Percentiles rank a stretch among this genome's conserved stretches.
These are phyloP conservation scores for Penicillium samsonianum DNA, from an alignment of 495 filamentous ascomycete genomes.

Conservation along the genomic window DNA sequence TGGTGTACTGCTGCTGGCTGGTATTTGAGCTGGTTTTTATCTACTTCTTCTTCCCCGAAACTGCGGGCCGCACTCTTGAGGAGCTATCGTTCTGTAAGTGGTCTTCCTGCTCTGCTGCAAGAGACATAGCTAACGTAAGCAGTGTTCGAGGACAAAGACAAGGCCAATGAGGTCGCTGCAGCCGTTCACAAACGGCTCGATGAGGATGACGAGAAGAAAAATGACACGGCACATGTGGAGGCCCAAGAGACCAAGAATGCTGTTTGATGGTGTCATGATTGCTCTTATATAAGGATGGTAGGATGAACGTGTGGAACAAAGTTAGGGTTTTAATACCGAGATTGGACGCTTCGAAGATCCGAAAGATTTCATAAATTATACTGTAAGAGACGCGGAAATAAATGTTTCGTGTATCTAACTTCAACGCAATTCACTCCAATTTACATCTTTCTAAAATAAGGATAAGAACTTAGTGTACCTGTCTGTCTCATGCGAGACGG, in stretches of 20 bases:
- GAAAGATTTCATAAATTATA: too few relatives aligned
- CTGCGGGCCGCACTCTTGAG: constrained; percentile 60
- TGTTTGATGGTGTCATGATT: constrained; percentile 13
- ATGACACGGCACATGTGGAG: constrained; percentile 18
- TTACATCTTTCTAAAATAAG: too few relatives aligned
- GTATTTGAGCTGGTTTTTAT: constrained; percentile 58
- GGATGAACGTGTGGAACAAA: constrained; percentile 1
- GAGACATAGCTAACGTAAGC: constrained; percentile 11
- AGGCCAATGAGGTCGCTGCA: constrained; percentile 46
- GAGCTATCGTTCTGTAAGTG: constrained; percentile 63
- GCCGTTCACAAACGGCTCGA: constrained; percentile 48
- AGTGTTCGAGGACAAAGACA: constrained; percentile 58
- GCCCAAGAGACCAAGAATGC: constrained; percentile 12
- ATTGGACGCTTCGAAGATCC: too few relatives aligned
- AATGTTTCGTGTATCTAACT: too few relatives aligned
- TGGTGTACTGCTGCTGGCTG: constrained; percentile 64
- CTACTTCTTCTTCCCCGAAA: constrained; percentile 67
- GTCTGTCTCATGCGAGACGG: too few relatives aligned
- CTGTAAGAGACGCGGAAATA: too few relatives aligned
- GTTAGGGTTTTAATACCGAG: too few relatives aligned
- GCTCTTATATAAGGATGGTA: constrained; percentile 1
- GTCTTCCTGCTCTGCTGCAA: constrained; percentile 12
- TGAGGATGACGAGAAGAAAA: constrained; percentile 16
- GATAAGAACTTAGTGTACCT: too few relatives aligned
- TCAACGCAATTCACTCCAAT: too few relatives aligned